Evolutionary conservation across 1,284 basidiomycete species (phyloP), one percentile per base, ranked within the genome.

Genomic region (Neonothopanus nambi): DNA sequence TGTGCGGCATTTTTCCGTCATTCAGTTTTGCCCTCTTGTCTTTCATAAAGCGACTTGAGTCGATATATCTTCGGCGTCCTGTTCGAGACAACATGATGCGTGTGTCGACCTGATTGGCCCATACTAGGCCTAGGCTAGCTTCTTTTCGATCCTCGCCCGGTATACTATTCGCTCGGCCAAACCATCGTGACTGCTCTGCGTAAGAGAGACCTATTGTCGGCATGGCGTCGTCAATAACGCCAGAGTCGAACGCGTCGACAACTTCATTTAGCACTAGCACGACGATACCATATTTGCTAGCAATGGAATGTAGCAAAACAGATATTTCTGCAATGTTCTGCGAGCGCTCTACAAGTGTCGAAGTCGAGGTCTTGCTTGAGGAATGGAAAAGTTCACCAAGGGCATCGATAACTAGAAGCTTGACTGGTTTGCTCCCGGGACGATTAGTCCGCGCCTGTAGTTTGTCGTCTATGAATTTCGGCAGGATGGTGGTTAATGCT

Each of bases 191-290:
- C 64, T 96, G 93, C 24, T 84, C 80, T 3, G 80, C 76, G 67
- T 95, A 97, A 11, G 80, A 47, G 7, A 87, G 51, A 18, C 51
- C 55, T 5, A 45, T 9, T 0, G 61, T 62, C 38, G 57, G 44
- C 58, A 59, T 63, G 5, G 55, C 50, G 47, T 68, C 63, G 11
- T 54, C 57, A 38, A 57, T 56, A 5, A 64, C 53, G 9, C 51
- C 62, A 15, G 68, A 70, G 26, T 81, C 70, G 57, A 93, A 85
- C 6, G 82, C 83, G 62, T 93, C 89, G n/a, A 84, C 77, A 2
- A 95, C 91, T 67, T 94, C 90, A 68, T 95, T 96, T 42, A 97
- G 71, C 36, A 95, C 85, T 23, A 96, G 72, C 28, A 96, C 74
- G 0, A 91, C 91, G 21, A 95, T 67, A 33, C 75, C 71, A 61